Percentiles rank a stretch among this genome's conserved stretches.
phyloP scores from a whole-genome alignment of 2,329 filamentous ascomycete species.

The Chaetomium olivaceum region DNA sequence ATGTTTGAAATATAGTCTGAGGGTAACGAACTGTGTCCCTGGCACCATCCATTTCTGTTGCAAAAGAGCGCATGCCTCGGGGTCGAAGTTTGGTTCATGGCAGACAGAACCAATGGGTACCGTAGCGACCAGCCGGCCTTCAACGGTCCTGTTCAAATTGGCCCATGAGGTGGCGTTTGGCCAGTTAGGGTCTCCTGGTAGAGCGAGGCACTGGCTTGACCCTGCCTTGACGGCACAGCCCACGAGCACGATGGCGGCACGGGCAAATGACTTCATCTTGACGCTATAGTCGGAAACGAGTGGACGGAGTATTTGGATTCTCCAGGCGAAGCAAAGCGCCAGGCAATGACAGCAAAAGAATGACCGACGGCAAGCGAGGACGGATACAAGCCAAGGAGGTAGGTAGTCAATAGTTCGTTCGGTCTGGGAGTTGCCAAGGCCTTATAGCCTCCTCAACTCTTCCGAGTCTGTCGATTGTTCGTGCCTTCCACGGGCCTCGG shows the following conservation, averaged over 20 bases:
- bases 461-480: neutral
- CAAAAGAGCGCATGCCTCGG: constrained; percentile 45
- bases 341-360: neutral
- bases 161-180: constrained; percentile 46
- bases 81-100: constrained; percentile 47
- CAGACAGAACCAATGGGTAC: constrained; percentile 44
- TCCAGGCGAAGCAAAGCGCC: neutral
- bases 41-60: constrained; percentile 46
- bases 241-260: neutral
- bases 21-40: constrained; percentile 43
- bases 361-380: neutral
- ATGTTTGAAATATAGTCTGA: neutral
- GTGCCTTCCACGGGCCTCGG: constrained; percentile 7
- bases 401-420: neutral
- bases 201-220: constrained; percentile 22
- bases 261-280: neutral
- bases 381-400: neutral
- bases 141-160: constrained; percentile 48
- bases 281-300: neutral
- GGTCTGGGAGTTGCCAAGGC: neutral
- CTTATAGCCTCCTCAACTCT: neutral
- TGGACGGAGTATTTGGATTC: neutral
- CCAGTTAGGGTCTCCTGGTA: constrained; percentile 53
- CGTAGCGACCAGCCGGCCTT: constrained; percentile 49
- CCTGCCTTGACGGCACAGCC: neutral